A percentile compares a stretch with the other conserved stretches of the same genome.
Conservation (phyloP, 805 yeast genomes). For the Candida arabinofermentans region DNA sequence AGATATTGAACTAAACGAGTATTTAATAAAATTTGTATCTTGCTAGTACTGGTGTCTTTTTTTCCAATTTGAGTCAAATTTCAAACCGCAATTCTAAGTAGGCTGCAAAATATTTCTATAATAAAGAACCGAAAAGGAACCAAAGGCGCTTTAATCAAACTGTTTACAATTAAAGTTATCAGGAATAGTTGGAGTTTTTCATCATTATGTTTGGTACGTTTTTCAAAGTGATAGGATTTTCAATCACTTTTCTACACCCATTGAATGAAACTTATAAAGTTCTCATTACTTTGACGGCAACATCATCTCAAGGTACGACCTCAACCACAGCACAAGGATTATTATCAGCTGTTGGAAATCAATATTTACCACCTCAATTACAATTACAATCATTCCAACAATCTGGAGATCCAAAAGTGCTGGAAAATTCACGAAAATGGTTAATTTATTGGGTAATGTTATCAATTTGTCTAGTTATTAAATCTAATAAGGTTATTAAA, state of each 20-base stretch:
- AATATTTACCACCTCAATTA: not conserved
- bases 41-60: too few species aligned
- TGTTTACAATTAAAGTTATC: too few species aligned
- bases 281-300: slow-evolving; percentile 5
- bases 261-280: slow-evolving; percentile 31
- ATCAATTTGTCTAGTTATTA: slow-evolving; percentile 29
- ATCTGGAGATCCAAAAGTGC: not conserved
- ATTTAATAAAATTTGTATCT: too few species aligned
- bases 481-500: slow-evolving; percentile 22
- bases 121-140: too few species aligned
- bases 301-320: too few species aligned
- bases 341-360: slow-evolving; percentile 14
- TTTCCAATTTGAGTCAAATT: too few species aligned
- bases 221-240: slow-evolving; percentile 33
- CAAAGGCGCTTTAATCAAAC: too few species aligned
- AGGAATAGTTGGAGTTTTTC: too few species aligned
- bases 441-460: slow-evolving; percentile 65
- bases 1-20: too few species aligned
- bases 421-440: slow-evolving; percentile 28
- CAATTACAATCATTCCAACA: not conserved
- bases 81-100: too few species aligned
- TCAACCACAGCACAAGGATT: too few species aligned
- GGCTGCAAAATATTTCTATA: too few species aligned
- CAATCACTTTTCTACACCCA: slow-evolving; percentile 38
- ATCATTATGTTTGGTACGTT: slow-evolving; percentile 27